A percentile compares a stretch with the other conserved stretches of the same genome.
Evolutionary conservation across 257 asterid species (phyloP).

Genomic region (Henckelia pumila): DNA sequence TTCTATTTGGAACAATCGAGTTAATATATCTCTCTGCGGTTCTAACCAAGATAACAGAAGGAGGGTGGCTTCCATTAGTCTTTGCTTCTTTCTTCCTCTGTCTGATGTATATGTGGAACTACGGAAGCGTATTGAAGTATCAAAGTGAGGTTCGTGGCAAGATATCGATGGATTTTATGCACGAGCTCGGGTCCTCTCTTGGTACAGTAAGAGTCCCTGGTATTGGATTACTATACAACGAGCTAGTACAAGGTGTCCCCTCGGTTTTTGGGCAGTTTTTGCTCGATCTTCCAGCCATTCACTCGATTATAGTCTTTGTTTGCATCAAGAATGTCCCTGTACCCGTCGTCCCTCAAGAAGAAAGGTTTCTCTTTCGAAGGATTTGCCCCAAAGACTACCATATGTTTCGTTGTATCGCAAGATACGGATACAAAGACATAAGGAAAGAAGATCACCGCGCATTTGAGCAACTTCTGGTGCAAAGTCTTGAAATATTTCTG

Average conservation of each 20-base stretch:
- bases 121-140: conserved; percentile 85
- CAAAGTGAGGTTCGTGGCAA: conserved; percentile 75
- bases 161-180: conserved; percentile 76
- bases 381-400: conserved; percentile 89
- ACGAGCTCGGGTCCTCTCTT: conserved; percentile 71
- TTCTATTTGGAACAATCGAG: conserved; percentile 75
- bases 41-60: conserved; percentile 73
- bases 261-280: conserved; percentile 77
- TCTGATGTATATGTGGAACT: conserved; percentile 87
- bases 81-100: conserved; percentile 77
- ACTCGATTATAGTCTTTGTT: conserved; percentile 73
- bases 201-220: conserved; percentile 91
- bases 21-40: conserved; percentile 78
- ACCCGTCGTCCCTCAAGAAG: conserved; percentile 89
- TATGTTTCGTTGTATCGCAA: conserved; percentile 87
- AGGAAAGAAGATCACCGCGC: conserved; percentile 82
- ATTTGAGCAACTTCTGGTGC: conserved; percentile 77
- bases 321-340: conserved; percentile 88
- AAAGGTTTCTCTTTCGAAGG: conserved; percentile 75
- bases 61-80: conserved; percentile 96
- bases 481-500: conserved; percentile 69
- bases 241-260: conserved; percentile 88
- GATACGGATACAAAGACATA: conserved; percentile 91
- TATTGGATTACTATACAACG: conserved; percentile 82
- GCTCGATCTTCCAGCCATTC: conserved; percentile 86